Evolutionary conservation across 768 basidiomycete species (phyloP).

Genomic region (Termitomyces sp.): DNA sequence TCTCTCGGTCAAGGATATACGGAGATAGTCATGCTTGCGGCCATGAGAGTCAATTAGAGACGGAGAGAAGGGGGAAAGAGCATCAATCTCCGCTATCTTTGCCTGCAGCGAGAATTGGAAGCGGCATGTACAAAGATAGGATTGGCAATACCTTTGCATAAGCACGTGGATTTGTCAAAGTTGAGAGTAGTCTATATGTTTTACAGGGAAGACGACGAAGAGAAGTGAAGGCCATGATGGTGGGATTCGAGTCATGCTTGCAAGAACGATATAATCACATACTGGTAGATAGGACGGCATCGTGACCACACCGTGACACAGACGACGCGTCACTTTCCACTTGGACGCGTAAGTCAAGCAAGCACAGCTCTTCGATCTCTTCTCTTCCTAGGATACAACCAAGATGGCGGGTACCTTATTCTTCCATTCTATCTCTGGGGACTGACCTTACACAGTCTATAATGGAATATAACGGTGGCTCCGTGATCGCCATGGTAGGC

Average conservation of each 20-base stretch:
- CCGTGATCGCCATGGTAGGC: conserved; percentile 98
- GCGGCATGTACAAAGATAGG: not conserved
- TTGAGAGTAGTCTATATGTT: conserved; percentile 8
- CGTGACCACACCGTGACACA: conserved; percentile 21
- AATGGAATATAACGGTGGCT: conserved; percentile 95
- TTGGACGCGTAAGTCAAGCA: conserved; percentile 25
- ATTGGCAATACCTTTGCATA: conserved; percentile 10
- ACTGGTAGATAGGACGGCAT: no score
- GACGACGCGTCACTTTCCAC: conserved; percentile 35
- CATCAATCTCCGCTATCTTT: conserved; percentile 51
- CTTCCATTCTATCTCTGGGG: not conserved
- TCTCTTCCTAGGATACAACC: conserved; percentile 8
- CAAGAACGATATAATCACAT: no score
- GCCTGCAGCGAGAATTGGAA: conserved; percentile 29
- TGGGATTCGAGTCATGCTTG: not conserved
- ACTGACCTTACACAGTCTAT: conserved; percentile 55
- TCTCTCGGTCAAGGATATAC: conserved; percentile 80
- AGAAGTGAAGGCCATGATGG: conserved; percentile 5
- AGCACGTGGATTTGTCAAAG: conserved; percentile 13
- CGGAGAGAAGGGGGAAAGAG: conserved; percentile 38
- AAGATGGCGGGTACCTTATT: conserved; percentile 36
- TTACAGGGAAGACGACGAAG: not conserved
- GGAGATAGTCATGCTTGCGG: conserved; percentile 78
- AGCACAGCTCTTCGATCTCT: not conserved
- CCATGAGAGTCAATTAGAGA: conserved; percentile 61